Evolutionary conservation across 2,329 filamentous ascomycete genomes (phyloP), one percentile per base, ranked within the genome.

Genomic region (Penicillium sp.): DNA sequence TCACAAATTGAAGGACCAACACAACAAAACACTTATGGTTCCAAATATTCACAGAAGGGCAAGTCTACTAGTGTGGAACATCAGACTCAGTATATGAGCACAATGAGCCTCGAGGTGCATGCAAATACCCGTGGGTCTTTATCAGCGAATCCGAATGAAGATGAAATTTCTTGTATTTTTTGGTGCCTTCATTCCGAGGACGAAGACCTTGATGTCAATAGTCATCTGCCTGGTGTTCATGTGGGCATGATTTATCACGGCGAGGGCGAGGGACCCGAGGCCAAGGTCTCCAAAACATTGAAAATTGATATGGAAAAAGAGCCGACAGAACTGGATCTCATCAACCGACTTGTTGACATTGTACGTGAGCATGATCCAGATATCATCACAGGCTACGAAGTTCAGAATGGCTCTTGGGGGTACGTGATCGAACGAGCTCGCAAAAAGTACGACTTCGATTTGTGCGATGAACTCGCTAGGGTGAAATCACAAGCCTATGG

Each of bases 71-170:
- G 80, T 49, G 80, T 93, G 12, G 78, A 86, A 54, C 85, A 90
- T 49, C 86, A 93, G 60, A 80, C 79, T 2, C 85, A 92, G 51
- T 94, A 95, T 60, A 96, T 98, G 92, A 95, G 85, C 51, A 87
- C 84, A 12, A 89, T 98, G 85, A 93, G 88, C 50, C 65, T 98
- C 5, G 92, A 98, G 59, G 68, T 96, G 3, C 90, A 98, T 58
- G 82, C 93, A 45, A 95, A 94, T 52, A 92, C 84, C 3, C 76
- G 90, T 39, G 86, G 79, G 5, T 80, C 78, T 32, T 72, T 95
- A 6, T 76, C 87, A 2, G 88, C 92, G 1, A 88, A 98, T 55
- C 92, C 92, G 0, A 86, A 90, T 51, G 76, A 93, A 50, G 92
- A 98, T 59, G 85, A 90, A 52, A 77, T 98, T 2, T 77, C 84